Conservation (phyloP, 768 basidiomycete genomes). For the Auriscalpium microsporum region DNA sequence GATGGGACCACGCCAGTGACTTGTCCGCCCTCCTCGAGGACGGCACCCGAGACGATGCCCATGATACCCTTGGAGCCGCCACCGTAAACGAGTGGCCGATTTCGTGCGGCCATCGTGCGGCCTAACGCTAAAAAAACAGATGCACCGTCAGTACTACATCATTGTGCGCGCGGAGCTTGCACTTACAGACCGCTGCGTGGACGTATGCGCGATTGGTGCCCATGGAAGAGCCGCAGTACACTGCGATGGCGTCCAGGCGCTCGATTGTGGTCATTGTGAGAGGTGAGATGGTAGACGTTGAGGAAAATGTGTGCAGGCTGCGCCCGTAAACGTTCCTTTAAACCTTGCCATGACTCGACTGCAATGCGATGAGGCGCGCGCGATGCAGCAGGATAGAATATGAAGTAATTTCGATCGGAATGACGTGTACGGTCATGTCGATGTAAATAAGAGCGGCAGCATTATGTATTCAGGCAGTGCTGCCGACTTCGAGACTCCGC, state of each 20-base stretch:
- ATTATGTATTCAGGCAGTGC: no score
- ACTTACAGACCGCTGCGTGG: background rate
- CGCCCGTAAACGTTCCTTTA: no score
- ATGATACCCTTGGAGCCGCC: constrained; percentile 81
- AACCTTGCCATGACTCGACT: no score
- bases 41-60: constrained; percentile 69
- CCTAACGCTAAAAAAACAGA: constrained; percentile 50
- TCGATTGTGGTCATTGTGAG: background rate
- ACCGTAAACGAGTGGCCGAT: constrained; percentile 74
- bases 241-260: background rate
- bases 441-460: no score
- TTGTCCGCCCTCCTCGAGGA: constrained; percentile 55
- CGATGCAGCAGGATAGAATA: no score
- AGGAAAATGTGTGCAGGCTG: no score
- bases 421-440: no score
- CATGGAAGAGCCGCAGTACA: constrained; percentile 1
- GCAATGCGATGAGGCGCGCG: no score
- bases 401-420: no score
- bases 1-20: constrained; percentile 74
- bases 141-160: background rate
- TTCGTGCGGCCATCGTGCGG: constrained; percentile 50
- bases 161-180: background rate
- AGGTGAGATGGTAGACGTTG: no score
- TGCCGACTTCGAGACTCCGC: no score
- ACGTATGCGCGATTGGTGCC: background rate